phyloP scores from a whole-genome alignment of 768 basidiomycete species.

The Daedaleopsis sinensis region DNA sequence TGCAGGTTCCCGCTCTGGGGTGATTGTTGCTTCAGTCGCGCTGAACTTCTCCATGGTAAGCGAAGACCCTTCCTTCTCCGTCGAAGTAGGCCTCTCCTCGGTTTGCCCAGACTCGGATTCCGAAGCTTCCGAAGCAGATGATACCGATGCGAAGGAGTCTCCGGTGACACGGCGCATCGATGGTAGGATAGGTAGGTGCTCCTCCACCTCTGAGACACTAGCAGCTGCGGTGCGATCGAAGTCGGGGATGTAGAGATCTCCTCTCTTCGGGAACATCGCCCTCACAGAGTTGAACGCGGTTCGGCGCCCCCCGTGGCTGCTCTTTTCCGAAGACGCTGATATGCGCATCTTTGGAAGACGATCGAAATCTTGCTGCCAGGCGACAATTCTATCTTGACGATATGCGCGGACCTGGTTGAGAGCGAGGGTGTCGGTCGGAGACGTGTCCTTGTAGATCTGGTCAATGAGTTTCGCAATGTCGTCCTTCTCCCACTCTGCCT shows the following conservation, averaged over 20 bases:
- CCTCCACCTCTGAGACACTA: conserved; percentile 76
- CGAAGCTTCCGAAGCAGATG: conserved; percentile 74
- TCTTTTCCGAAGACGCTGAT: conserved; percentile 48
- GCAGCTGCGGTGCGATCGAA: conserved; percentile 60
- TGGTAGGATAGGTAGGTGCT: conserved; percentile 40
- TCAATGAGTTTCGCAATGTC: conserved; percentile 78
- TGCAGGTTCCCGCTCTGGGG: background rate
- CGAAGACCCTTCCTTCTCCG: background rate
- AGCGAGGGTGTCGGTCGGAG: conserved; percentile 83
- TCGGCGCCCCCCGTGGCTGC: conserved; percentile 35
- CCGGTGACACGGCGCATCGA: conserved; percentile 51
- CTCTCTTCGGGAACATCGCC: conserved; percentile 69
- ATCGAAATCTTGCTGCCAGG: conserved; percentile 96
- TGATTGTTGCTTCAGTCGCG: conserved; percentile 18
- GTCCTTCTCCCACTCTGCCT: conserved; percentile 75
- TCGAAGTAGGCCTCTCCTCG: too few relatives aligned
- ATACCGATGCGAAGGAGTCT: conserved; percentile 54
- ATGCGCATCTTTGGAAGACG: conserved; percentile 75
- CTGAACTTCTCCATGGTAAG: conserved; percentile 10
- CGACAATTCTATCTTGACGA: conserved; percentile 91
- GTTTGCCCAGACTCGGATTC: conserved; percentile 50
- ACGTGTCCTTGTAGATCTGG: conserved; percentile 76
- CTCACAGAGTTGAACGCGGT: conserved; percentile 72
- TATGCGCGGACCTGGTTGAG: conserved; percentile 85
- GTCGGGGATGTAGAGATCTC: conserved; percentile 58